A percentile compares a stretch with the other conserved stretches of the same genome.
Evolutionary conservation across 768 basidiomycete species (phyloP).

Genomic region (Russula brevipes): DNA sequence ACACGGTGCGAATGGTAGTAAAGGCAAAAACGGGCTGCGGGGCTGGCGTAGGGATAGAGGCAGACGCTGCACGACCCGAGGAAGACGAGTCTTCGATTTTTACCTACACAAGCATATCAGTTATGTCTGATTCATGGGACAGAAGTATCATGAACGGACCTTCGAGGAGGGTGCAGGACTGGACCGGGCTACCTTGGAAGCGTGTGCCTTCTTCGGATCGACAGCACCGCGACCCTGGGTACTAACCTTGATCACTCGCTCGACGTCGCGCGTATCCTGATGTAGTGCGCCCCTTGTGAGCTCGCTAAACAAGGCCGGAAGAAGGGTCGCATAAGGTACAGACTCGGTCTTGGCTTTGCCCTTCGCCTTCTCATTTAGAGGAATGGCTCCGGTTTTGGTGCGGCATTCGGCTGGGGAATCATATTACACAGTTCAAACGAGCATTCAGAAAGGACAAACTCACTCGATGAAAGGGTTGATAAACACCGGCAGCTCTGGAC

Average conservation of each 20-base stretch:
- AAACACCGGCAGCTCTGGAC: too few relatives aligned
- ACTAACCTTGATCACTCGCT: slow-evolving; percentile 15
- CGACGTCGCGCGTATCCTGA: slow-evolving; percentile 8
- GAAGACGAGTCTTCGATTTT: background rate
- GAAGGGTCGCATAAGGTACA: background rate
- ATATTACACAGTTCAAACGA: too few relatives aligned
- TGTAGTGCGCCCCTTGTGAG: background rate
- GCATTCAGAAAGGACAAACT: too few relatives aligned
- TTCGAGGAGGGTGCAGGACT: slow-evolving; percentile 1
- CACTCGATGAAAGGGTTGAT: too few relatives aligned
- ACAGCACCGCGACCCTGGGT: slow-evolving; percentile 5
- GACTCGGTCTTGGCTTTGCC: slow-evolving; percentile 1
- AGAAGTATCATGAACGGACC: background rate
- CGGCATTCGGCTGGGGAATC: too few relatives aligned
- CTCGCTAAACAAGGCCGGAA: background rate
- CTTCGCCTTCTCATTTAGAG: too few relatives aligned
- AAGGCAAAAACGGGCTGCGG: background rate
- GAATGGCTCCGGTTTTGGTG: too few relatives aligned
- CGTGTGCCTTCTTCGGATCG: background rate
- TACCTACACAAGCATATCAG: background rate
- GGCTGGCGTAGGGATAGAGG: background rate
- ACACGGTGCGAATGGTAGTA: background rate
- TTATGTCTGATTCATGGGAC: background rate
- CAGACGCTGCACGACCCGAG: background rate
- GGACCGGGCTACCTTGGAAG: background rate